Evolutionary conservation across 2,329 filamentous ascomycete genomes (phyloP), one percentile per base, ranked within the genome.

Genomic region (Cladorrhinum sp.): DNA sequence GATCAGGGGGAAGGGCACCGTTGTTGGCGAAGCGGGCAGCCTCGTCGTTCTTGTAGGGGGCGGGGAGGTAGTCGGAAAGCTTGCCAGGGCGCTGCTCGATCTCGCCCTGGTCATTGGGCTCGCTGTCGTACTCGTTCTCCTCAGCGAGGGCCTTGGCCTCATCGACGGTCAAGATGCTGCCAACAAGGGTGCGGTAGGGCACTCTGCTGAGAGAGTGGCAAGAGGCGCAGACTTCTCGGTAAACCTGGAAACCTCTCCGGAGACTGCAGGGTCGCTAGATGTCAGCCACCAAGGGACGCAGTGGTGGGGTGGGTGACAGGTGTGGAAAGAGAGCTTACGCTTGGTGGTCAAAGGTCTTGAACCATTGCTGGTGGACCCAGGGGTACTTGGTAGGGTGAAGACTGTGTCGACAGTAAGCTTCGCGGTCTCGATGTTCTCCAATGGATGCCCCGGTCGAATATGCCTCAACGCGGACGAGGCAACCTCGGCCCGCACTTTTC

Each of bases 1-100:
- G 88, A 88, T 99, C 95, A 63, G 95, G 95, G 68, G 95, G 95
- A 60, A 98, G 86, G 74, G 95, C 95, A 85, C 95, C 95, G 77
- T 96, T 96, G 86, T 99, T 99, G 81, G 93, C 92, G 75, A 93
- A 93, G 75, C 95, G 93, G 66, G 93, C 93, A 69, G 95, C 93
- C 83, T 99, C 93, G 74, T 99, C 95, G 82, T 99, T 99, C 84
- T 96, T 95, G 88, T 99, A 99, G 27, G 95, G 95, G 57, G 84
- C 78, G 62, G 93, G 93, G 65, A 99, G 88, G 81, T 98, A 98
- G 79, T 99, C 95, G 72, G 95, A 96, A 57, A 99, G 87, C 84
- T 99, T 99, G 83, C 95, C 95, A 67, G 93, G 91, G 70, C 95
- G 92, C 87, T 98, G 96, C 84, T 96, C 91, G 75, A 98, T 97